phyloP scores from a whole-genome alignment of 2,329 filamentous ascomycete genomes.

The Hymenoscyphus occultus region DNA sequence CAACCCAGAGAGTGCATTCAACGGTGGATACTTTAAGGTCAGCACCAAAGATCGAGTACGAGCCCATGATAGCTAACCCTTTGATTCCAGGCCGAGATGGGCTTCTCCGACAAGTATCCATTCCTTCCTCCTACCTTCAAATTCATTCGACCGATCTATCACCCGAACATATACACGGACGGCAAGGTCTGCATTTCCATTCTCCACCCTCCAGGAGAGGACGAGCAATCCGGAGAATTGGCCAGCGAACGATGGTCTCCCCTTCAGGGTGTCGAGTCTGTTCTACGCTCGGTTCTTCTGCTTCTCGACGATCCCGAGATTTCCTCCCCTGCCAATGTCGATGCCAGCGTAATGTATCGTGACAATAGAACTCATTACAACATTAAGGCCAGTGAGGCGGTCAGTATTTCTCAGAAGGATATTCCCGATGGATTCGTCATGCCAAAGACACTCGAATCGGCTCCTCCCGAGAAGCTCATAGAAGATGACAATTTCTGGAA shows the following conservation, averaged over 20 bases:
- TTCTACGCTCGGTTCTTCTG: slow-evolving; percentile 86
- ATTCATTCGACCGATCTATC: slow-evolving; percentile 76
- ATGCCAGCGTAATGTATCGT: slow-evolving; percentile 82
- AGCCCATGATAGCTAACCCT: slow-evolving; percentile 12
- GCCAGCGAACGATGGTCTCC: slow-evolving; percentile 94
- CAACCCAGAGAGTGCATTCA: slow-evolving; percentile 87
- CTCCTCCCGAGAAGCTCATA: slow-evolving; percentile 59
- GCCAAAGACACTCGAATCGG: slow-evolving; percentile 68
- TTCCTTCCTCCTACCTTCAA: slow-evolving; percentile 86
- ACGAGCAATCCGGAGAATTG: slow-evolving; percentile 84
- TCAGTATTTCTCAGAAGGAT: slow-evolving; percentile 71
- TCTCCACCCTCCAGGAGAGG: slow-evolving; percentile 86
- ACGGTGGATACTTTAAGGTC: slow-evolving; percentile 85
- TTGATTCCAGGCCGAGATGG: slow-evolving; percentile 67
- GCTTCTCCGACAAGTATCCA: slow-evolving; percentile 84
- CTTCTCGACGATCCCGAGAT: slow-evolving; percentile 93
- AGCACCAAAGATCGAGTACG: slow-evolving; percentile 18
- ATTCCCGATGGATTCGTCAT: slow-evolving; percentile 78
- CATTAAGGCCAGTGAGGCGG: slow-evolving; percentile 62
- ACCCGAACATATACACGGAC: slow-evolving; percentile 91
- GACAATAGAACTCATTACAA: slow-evolving; percentile 70
- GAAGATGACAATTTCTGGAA: slow-evolving; percentile 82
- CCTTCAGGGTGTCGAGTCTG: slow-evolving; percentile 89
- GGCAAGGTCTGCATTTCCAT: slow-evolving; percentile 96
- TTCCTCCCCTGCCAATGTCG: slow-evolving; percentile 90